Conservation (phyloP, 495 filamentous ascomycete species). For the Talaromyces stipitatus region DNA sequence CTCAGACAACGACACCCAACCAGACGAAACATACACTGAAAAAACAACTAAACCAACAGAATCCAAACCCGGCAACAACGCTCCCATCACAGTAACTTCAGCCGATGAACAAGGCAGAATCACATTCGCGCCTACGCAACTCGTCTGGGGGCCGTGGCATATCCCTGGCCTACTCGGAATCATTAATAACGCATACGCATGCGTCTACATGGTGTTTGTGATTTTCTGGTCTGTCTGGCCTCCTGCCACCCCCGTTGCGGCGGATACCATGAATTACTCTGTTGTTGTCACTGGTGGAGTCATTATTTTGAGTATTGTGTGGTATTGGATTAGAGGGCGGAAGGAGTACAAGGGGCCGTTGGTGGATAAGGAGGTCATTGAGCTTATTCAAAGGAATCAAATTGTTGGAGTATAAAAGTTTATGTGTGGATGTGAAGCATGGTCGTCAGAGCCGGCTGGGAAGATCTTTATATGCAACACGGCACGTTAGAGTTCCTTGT, state of each 20-base stretch:
- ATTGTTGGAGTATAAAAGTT: not conserved
- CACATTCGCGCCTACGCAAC: conserved; percentile 5
- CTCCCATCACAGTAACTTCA: not conserved
- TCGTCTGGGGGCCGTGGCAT: conserved; percentile 7
- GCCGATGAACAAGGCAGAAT: conserved; percentile 4
- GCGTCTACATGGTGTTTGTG: conserved; percentile 21
- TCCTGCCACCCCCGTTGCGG: conserved; percentile 22
- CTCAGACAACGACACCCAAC: not conserved
- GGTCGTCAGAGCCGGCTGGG: too few species aligned
- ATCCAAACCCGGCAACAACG: not conserved
- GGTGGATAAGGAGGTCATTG: conserved; percentile 8
- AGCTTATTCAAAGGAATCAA: conserved; percentile 1
- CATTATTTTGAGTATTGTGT: conserved; percentile 24
- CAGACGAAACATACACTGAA: not conserved
- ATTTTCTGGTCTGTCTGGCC: conserved; percentile 43
- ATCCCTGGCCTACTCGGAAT: conserved; percentile 7
- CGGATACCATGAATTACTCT: conserved; percentile 44
- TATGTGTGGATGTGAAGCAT: too few species aligned
- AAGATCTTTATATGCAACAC: too few species aligned
- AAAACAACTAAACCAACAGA: not conserved
- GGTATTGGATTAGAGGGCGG: conserved; percentile 24
- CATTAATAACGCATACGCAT: conserved; percentile 4
- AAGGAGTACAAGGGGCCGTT: conserved; percentile 23
- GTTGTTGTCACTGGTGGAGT: conserved; percentile 34
- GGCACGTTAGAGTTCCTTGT: too few species aligned